Evolutionary conservation across 192 early-diverging fungal genomes (phyloP).

Genomic region (Podila epigama): DNA sequence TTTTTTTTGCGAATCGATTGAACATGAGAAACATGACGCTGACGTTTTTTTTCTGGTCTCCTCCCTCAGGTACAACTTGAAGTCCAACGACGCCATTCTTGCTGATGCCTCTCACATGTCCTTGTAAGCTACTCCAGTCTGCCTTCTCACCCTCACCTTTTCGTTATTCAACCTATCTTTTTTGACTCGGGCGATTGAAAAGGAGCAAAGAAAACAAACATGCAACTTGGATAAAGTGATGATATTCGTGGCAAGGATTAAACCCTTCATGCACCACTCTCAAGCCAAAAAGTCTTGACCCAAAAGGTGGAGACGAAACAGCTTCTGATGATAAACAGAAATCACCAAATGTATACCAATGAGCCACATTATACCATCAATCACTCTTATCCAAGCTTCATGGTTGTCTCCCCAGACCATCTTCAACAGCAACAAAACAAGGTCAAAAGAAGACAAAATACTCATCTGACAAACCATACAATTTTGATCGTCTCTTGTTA

Average conservation of each 20-base stretch:
- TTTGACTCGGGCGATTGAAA: background rate
- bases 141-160: too few relatives aligned
- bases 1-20: too few relatives aligned
- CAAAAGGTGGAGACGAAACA: background rate
- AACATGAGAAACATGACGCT: too few relatives aligned
- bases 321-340: slow-evolving; percentile 5
- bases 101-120: slow-evolving; percentile 88
- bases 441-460: too few relatives aligned
- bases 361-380: too few relatives aligned
- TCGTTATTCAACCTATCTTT: too few relatives aligned
- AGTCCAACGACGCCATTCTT: slow-evolving; percentile 96
- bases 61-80: slow-evolving; percentile 68
- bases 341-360: slow-evolving; percentile 1
- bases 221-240: background rate
- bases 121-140: too few relatives aligned
- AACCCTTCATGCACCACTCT: slow-evolving; percentile 6
- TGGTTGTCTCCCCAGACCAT: too few relatives aligned
- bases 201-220: background rate
- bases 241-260: background rate
- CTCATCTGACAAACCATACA: too few relatives aligned
- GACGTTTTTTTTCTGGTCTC: background rate
- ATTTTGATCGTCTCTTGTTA: slow-evolving; percentile 7
- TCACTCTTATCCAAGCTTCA: too few relatives aligned
- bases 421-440: too few relatives aligned
- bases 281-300: background rate